Percentiles rank a stretch among this genome's conserved stretches.
These are phyloP conservation scores for Dovyalis caffra DNA, from an alignment of 345 rosid genomes.

Conservation along the genomic window DNA sequence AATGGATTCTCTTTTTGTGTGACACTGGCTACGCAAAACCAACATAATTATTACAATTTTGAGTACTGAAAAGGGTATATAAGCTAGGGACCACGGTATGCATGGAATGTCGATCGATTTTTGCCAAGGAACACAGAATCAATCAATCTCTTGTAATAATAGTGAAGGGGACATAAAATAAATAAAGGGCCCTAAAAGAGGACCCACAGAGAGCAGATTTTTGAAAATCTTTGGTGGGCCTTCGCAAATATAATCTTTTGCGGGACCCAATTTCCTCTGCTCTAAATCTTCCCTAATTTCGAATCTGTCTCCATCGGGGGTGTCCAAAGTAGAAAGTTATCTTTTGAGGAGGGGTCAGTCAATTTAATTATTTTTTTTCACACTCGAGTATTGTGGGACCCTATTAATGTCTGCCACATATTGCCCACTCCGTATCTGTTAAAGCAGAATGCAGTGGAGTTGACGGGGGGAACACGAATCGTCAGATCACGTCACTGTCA, in stretches of 20 bases:
- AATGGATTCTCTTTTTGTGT: neutral
- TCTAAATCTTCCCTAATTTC: constrained; percentile 19
- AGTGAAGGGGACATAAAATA: constrained; percentile 21
- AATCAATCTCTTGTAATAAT: constrained; percentile 2
- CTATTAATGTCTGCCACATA: constrained; percentile 20
- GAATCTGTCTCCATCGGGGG: constrained; percentile 24
- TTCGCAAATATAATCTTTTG: constrained; percentile 13
- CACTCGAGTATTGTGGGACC: constrained; percentile 3
- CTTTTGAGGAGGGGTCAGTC: too few species aligned
- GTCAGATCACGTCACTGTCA: constrained; percentile 18
- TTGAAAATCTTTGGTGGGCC: constrained; percentile 20
- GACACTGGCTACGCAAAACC: neutral
- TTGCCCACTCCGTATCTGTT: neutral
- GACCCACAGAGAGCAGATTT: neutral
- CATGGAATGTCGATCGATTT: neutral
- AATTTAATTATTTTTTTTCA: neutral
- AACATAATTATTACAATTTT: constrained; percentile 22
- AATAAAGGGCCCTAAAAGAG: neutral
- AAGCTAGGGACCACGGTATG: constrained; percentile 4
- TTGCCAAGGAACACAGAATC: neutral
- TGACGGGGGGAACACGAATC: constrained; percentile 14
- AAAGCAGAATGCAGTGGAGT: neutral
- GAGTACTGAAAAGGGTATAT: constrained; percentile 4
- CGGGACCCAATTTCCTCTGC: constrained; percentile 16
- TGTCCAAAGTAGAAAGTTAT: too few species aligned